These are phyloP conservation scores for Jatropha multifida DNA, from an alignment of 441 rosid species.

Conservation along the genomic window DNA sequence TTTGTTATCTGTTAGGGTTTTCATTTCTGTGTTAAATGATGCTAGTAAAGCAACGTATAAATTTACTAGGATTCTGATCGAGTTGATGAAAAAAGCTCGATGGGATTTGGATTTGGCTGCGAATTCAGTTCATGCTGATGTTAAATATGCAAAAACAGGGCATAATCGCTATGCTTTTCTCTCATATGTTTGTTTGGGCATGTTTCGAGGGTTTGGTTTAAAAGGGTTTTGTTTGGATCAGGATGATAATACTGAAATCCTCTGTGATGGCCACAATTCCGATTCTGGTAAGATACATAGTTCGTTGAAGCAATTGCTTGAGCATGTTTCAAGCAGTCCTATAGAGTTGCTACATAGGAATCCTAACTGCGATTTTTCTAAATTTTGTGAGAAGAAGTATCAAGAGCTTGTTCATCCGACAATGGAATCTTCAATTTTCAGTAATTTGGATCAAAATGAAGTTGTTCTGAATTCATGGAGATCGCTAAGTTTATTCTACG, in stretches of 20 bases:
- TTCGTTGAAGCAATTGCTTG: constrained; percentile 54
- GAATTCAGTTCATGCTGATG: constrained; percentile 52
- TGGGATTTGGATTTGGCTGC: constrained; percentile 94
- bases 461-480: constrained; percentile 54
- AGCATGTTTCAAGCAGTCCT: constrained; percentile 53
- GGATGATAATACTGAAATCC: constrained; percentile 22
- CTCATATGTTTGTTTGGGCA: constrained; percentile 72
- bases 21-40: constrained; percentile 65
- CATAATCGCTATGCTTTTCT: constrained; percentile 69
- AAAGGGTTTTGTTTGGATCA: constrained; percentile 47
- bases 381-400: constrained; percentile 71
- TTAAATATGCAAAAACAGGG: constrained; percentile 51
- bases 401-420: constrained; percentile 64
- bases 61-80: constrained; percentile 71
- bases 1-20: constrained; percentile 59
- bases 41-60: constrained; percentile 54
- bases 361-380: constrained; percentile 58
- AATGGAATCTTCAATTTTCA: constrained; percentile 73
- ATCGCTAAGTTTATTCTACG: constrained; percentile 56
- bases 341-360: constrained; percentile 47
- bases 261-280: constrained; percentile 37
- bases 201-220: constrained; percentile 70
- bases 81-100: constrained; percentile 73
- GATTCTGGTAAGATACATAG: constrained; percentile 28
- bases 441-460: constrained; percentile 55